phyloP scores from a whole-genome alignment of 768 basidiomycete genomes.

The Leccinum longicurvipes region DNA sequence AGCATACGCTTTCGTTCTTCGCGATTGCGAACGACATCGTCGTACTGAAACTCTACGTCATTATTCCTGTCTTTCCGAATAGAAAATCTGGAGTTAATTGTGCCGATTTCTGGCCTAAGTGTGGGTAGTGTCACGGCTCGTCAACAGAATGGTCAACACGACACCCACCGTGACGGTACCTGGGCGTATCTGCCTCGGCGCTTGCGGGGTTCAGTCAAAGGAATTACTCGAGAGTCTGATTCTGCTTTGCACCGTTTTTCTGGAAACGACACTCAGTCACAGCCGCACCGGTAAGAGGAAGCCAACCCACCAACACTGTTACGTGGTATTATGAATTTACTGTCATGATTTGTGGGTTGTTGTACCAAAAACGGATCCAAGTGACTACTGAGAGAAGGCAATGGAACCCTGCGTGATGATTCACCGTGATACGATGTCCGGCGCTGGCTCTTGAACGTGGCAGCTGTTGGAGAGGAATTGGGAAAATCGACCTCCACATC shows the following conservation, averaged over 20 bases:
- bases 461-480: neutral
- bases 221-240: constrained; percentile 3
- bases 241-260: constrained; percentile 13
- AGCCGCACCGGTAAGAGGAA: neutral
- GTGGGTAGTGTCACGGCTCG: neutral
- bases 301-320: constrained; percentile 11
- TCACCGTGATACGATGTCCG: constrained; percentile 19
- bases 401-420: constrained; percentile 6
- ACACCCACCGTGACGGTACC: constrained; percentile 28
- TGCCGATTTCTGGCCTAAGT: constrained; percentile 30
- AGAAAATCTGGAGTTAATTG: constrained; percentile 63
- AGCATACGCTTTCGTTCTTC: constrained; percentile 63
- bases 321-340: neutral
- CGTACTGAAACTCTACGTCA: constrained; percentile 65
- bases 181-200: constrained; percentile 60
- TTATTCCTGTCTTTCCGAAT: constrained; percentile 65
- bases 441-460: constrained; percentile 6
- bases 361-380: constrained; percentile 10
- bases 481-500: neutral
- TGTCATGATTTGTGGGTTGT: neutral
- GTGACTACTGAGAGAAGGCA: constrained; percentile 1
- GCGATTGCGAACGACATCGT: constrained; percentile 71
- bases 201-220: constrained; percentile 37
- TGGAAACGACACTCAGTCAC: constrained; percentile 4
- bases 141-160: neutral